Conservation (phyloP, 2,329 filamentous ascomycete genomes). For the Passalora sequoiae region DNA sequence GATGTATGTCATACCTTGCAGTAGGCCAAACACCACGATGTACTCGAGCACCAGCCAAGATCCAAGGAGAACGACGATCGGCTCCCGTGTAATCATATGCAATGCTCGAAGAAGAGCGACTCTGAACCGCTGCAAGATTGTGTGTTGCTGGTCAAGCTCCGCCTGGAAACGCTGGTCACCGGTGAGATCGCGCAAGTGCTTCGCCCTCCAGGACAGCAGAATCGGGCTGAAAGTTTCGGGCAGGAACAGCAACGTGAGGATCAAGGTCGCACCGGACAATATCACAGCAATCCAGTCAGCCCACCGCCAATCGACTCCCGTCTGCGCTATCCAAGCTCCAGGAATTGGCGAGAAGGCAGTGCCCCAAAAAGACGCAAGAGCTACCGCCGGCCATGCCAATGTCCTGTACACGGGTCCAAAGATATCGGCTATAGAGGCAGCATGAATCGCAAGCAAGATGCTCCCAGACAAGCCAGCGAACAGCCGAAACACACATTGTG, state of each 20-base stretch:
- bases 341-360: slow-evolving; percentile 18
- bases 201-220: slow-evolving; percentile 32
- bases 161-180: slow-evolving; percentile 21
- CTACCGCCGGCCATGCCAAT: slow-evolving; percentile 22
- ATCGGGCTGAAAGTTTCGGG: slow-evolving; percentile 47
- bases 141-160: slow-evolving; percentile 19
- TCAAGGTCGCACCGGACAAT: slow-evolving; percentile 19
- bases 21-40: slow-evolving; percentile 51
- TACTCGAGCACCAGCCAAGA: slow-evolving; percentile 51
- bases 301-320: slow-evolving; percentile 33
- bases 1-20: slow-evolving; percentile 49
- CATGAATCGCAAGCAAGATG: slow-evolving; percentile 24
- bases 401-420: slow-evolving; percentile 24
- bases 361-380: slow-evolving; percentile 18
- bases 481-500: slow-evolving; percentile 25
- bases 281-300: slow-evolving; percentile 36
- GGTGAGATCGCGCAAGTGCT: slow-evolving; percentile 24
- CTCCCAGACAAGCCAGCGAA: slow-evolving; percentile 26
- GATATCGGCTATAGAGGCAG: slow-evolving; percentile 26
- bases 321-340: slow-evolving; percentile 15
- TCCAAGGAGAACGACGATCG: slow-evolving; percentile 44
- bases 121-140: slow-evolving; percentile 15
- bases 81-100: slow-evolving; percentile 32
- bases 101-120: slow-evolving; percentile 19
- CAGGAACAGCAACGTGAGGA: slow-evolving; percentile 37